These are phyloP conservation scores for Lipomyces yamanashiensis DNA, from an alignment of 805 yeast genomes.

Conservation along the genomic window DNA sequence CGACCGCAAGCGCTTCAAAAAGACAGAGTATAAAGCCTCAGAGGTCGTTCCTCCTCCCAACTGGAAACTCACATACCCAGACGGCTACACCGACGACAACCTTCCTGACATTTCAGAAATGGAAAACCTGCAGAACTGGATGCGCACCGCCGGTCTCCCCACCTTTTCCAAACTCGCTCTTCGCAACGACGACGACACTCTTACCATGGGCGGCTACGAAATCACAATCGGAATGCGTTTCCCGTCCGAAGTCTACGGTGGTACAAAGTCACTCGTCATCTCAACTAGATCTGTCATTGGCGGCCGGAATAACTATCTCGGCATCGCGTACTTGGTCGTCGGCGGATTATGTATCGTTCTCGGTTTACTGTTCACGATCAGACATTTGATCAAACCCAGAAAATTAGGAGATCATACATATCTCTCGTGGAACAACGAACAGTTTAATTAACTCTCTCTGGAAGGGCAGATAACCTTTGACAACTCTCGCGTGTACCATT, in stretches of 20 bases:
- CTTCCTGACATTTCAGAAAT: slow-evolving; percentile 74
- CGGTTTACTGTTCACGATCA: slow-evolving; percentile 74
- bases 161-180: slow-evolving; percentile 82
- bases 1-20: slow-evolving; percentile 73
- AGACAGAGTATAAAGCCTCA: slow-evolving; percentile 65
- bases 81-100: slow-evolving; percentile 85
- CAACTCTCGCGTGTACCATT: background rate
- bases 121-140: slow-evolving; percentile 95
- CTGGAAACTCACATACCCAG: slow-evolving; percentile 78
- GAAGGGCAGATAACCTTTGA: no score
- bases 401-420: slow-evolving; percentile 81
- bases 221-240: slow-evolving; percentile 70
- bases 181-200: slow-evolving; percentile 62
- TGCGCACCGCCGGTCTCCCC: slow-evolving; percentile 95
- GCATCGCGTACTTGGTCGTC: slow-evolving; percentile 81
- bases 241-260: slow-evolving; percentile 82
- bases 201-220: slow-evolving; percentile 71
- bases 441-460: background rate
- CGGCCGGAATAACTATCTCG: slow-evolving; percentile 82
- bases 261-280: slow-evolving; percentile 80
- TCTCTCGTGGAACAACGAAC: slow-evolving; percentile 50
- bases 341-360: slow-evolving; percentile 76
- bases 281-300: slow-evolving; percentile 86
- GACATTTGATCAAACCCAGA: slow-evolving; percentile 84
- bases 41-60: slow-evolving; percentile 93